A percentile compares a stretch with the other conserved stretches of the same genome.
Evolutionary conservation across 306 rosid species (phyloP).

Genomic region (Pachyrhizus erosus): DNA sequence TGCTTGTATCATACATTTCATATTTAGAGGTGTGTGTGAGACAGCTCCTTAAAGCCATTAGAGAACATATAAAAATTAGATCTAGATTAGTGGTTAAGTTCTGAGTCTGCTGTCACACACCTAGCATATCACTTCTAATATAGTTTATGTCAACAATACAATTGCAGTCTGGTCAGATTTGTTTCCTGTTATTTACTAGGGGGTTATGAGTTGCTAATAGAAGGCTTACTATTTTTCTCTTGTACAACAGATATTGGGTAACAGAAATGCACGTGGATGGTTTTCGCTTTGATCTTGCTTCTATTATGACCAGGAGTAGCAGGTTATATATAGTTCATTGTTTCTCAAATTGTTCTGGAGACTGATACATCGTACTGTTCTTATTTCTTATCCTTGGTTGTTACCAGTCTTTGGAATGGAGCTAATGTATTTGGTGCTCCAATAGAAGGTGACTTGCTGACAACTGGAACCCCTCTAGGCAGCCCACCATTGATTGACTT

Average conservation of each 20-base stretch:
- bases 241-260: slow-evolving; percentile 85
- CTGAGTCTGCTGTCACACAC: neutral
- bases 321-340: slow-evolving; percentile 61
- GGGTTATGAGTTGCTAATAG: slow-evolving; percentile 30
- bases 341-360: slow-evolving; percentile 33
- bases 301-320: slow-evolving; percentile 93
- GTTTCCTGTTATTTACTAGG: slow-evolving; percentile 13
- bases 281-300: slow-evolving; percentile 99
- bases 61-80: neutral
- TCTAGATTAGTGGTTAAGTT: neutral
- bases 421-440: slow-evolving; percentile 79
- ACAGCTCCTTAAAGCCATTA: neutral
- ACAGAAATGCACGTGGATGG: slow-evolving; percentile 98
- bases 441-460: slow-evolving; percentile 67
- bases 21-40: neutral
- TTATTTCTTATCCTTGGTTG: slow-evolving; percentile 48
- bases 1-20: neutral
- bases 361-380: slow-evolving; percentile 31
- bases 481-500: slow-evolving; percentile 88
- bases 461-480: slow-evolving; percentile 85
- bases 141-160: neutral
- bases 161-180: slow-evolving; percentile 36
- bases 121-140: neutral
- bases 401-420: slow-evolving; percentile 83
- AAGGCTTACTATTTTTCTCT: slow-evolving; percentile 40